phyloP scores from a whole-genome alignment of 1,139 yeast species.

The Candida sp. region DNA sequence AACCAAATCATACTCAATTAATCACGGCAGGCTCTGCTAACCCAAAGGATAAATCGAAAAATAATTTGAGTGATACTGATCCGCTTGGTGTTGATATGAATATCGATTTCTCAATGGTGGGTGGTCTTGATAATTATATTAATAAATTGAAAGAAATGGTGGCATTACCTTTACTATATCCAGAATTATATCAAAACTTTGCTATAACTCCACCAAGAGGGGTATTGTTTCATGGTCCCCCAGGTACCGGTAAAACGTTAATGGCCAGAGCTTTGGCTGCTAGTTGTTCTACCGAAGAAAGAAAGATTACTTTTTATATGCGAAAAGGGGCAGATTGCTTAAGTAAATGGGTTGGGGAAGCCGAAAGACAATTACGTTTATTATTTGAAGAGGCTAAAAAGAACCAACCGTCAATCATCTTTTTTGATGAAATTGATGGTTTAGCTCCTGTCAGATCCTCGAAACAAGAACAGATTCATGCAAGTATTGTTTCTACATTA shows the following conservation, averaged over 20 bases:
- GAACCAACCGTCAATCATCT: constrained; percentile 93
- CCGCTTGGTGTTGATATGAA: constrained; percentile 94
- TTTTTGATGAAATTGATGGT: constrained; percentile 98
- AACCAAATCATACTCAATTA: constrained; percentile 24
- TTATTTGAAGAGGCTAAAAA: constrained; percentile 95
- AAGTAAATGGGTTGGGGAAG: constrained; percentile 99
- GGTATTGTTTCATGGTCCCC: constrained; percentile 98
- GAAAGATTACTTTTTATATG: constrained; percentile 95
- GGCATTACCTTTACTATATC: constrained; percentile 86
- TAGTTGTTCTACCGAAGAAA: constrained; percentile 76
- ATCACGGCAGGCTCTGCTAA: constrained; percentile 37
- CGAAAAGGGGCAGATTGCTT: constrained; percentile 97
- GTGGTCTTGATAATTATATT: constrained; percentile 90
- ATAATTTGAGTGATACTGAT: constrained; percentile 84
- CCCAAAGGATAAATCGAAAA: constrained; percentile 46
- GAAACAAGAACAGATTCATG: constrained; percentile 97
- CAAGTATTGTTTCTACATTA: constrained; percentile 92
- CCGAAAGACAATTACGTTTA: constrained; percentile 88
- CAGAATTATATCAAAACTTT: constrained; percentile 89
- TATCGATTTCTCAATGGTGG: constrained; percentile 86
- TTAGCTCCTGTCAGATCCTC: constrained; percentile 97
- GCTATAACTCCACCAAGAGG: constrained; percentile 97
- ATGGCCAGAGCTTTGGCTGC: constrained; percentile 99
- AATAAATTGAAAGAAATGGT: constrained; percentile 97
- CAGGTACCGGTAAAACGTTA: constrained; percentile 98